These are phyloP conservation scores for Moniliophthora roreri DNA, from an alignment of 1,284 basidiomycete species.

Conservation along the genomic window DNA sequence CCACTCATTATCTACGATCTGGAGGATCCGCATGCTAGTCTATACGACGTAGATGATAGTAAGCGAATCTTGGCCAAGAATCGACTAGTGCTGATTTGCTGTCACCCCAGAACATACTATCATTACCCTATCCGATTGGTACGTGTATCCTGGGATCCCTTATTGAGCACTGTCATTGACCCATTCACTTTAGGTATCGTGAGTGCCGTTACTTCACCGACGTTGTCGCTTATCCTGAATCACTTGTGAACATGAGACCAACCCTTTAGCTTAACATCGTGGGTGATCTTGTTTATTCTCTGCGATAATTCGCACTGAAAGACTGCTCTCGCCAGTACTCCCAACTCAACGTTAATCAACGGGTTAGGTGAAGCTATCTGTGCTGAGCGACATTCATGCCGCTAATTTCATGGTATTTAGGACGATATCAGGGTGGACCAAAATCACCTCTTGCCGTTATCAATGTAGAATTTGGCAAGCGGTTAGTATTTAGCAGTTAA, in stretches of 20 bases:
- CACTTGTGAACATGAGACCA: neutral
- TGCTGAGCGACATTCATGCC: neutral
- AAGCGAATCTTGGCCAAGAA: neutral
- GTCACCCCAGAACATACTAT: neutral
- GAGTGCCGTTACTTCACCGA: too few relatives aligned
- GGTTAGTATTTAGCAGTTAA: constrained; percentile 15
- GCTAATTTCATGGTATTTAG: constrained; percentile 13
- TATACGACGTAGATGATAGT: constrained; percentile 16
- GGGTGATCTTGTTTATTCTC: neutral
- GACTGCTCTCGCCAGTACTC: constrained; percentile 16
- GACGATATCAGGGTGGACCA: constrained; percentile 35
- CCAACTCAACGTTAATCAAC: constrained; percentile 46
- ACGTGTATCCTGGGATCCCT: neutral
- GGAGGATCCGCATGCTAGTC: constrained; percentile 3
- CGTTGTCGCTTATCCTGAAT: too few relatives aligned
- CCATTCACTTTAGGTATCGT: too few relatives aligned
- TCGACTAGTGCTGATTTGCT: too few relatives aligned
- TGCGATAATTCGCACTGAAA: neutral
- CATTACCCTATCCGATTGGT: neutral
- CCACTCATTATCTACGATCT: constrained; percentile 10
- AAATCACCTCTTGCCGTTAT: constrained; percentile 32
- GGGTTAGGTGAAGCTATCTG: constrained; percentile 26
- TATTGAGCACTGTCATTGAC: too few relatives aligned
- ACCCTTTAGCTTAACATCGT: neutral
- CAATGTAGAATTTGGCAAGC: constrained; percentile 12